Evolutionary conservation across 2,329 filamentous ascomycete genomes (phyloP).

Genomic region (Chaetomium strumarium): DNA sequence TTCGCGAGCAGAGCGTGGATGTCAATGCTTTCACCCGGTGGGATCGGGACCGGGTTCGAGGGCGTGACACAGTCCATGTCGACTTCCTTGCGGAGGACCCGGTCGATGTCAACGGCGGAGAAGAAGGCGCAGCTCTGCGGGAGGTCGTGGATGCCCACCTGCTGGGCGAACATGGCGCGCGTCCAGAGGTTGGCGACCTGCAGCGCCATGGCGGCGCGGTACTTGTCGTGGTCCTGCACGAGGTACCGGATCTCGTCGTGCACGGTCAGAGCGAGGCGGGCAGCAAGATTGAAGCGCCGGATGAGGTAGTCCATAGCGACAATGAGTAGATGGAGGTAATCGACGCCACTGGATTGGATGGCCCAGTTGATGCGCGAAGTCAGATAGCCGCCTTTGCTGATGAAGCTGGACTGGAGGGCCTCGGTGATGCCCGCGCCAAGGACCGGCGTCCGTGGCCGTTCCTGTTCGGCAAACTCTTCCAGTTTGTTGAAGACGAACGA

Average conservation of each 20-base stretch:
- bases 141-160: conserved; percentile 91
- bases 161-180: conserved; percentile 92
- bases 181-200: conserved; percentile 97
- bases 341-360: conserved; percentile 93
- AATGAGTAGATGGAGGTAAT: conserved; percentile 92
- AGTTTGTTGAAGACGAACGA: conserved; percentile 98
- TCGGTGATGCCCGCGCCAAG: conserved; percentile 94
- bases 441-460: conserved; percentile 82
- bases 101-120: conserved; percentile 89
- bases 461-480: conserved; percentile 95
- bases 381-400: conserved; percentile 86
- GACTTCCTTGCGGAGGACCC: conserved; percentile 94
- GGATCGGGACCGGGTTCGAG: conserved; percentile 70
- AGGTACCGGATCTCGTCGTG: conserved; percentile 97
- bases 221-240: conserved; percentile 78
- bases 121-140: conserved; percentile 95
- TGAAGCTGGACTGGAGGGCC: conserved; percentile 80
- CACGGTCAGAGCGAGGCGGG: conserved; percentile 85
- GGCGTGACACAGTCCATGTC: conserved; percentile 97
- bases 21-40: conserved; percentile 80
- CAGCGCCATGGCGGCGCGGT: conserved; percentile 83
- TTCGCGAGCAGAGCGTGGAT: conserved; percentile 71
- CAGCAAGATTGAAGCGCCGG: conserved; percentile 75
- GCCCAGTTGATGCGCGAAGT: conserved; percentile 98
- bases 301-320: conserved; percentile 91